Evolutionary conservation across 768 basidiomycete species (phyloP).

Genomic region (Boletus edulis): DNA sequence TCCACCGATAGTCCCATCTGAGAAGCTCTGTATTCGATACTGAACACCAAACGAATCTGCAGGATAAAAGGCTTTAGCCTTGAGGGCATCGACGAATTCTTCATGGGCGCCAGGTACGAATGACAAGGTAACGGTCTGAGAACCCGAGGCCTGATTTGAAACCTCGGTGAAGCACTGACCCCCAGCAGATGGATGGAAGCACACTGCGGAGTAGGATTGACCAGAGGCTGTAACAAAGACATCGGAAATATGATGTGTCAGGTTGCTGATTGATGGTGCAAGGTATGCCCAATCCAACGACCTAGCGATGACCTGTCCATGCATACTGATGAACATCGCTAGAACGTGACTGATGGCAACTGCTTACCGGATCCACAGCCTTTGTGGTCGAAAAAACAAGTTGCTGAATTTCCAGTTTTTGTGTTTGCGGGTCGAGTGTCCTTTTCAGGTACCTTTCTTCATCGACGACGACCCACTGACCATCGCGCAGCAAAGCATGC

Average conservation of each 20-base stretch:
- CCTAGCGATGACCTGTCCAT: slow-evolving; percentile 26
- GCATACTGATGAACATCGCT: slow-evolving; percentile 2
- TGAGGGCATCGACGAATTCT: slow-evolving; percentile 45
- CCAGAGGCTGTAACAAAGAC: slow-evolving; percentile 42
- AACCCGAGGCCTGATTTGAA: slow-evolving; percentile 33
- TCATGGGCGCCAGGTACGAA: slow-evolving; percentile 50
- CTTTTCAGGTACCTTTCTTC: slow-evolving; percentile 50
- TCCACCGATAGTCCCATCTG: slow-evolving; percentile 55
- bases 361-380: slow-evolving; percentile 37
- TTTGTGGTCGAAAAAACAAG: slow-evolving; percentile 46
- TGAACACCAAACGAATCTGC: slow-evolving; percentile 42
- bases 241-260: slow-evolving; percentile 48
- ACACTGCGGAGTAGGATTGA: slow-evolving; percentile 48
- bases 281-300: slow-evolving; percentile 41
- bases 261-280: slow-evolving; percentile 41
- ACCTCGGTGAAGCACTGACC: slow-evolving; percentile 41
- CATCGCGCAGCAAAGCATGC: slow-evolving; percentile 50
- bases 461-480: slow-evolving; percentile 62
- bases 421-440: slow-evolving; percentile 26
- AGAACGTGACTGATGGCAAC: not conserved
- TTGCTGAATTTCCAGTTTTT: slow-evolving; percentile 70
- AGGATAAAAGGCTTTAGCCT: slow-evolving; percentile 26
- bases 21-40: slow-evolving; percentile 48
- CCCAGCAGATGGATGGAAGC: slow-evolving; percentile 38
- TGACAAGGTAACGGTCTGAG: slow-evolving; percentile 47